Evolutionary conservation across 1,284 basidiomycete genomes (phyloP), one percentile per base, ranked within the genome.

Genomic region (Tilletia walkeri): DNA sequence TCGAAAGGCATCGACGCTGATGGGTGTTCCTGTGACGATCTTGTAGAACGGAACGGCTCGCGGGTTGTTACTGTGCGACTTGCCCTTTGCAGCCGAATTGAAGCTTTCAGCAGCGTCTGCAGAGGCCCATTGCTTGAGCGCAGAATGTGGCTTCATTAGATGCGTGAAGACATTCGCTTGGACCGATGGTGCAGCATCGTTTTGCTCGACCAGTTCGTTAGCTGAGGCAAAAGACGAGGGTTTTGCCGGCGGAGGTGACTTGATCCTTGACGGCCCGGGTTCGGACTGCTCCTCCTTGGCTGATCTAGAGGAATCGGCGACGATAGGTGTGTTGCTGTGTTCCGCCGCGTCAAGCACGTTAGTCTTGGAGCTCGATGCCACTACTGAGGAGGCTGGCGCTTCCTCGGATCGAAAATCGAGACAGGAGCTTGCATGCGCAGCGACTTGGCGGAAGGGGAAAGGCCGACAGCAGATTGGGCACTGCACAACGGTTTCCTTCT

Each of bases 1-100:
- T 65, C 91, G 89, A 84, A 98, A 98, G 0, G 94, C 94, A 80
- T 98, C 95, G 0, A 97, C 94, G 5, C 94, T 91, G 61, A 98
- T 92, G 0, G 95, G 94, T 94, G 98, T 97, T 2, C 96, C 95
- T 75, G 93, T 92, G 74, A 99, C 85, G n/a, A 88, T 85, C 83
- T 87, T 83, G 75, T 82, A 83, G 66, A 82, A 82, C 16, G 81
- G 82, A 1, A 61, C 75, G 16, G 24, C 63, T 14, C 70, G 36
- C 48, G 48, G 59, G 18, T 54, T 66, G n/a, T 20, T 47, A 6
- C 2, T 9, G 65, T 48, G 48, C 24, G 45, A 41, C 34, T 41
- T 45, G 48, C 68, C 53, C 39, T 65, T 65, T 38, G 34, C 45
- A 47, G 68, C 39, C n/a, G 14, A 5, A n/a, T 65, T 61, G 20